These are phyloP conservation scores for Mycena pura DNA, from an alignment of 768 basidiomycete genomes.

Conservation along the genomic window DNA sequence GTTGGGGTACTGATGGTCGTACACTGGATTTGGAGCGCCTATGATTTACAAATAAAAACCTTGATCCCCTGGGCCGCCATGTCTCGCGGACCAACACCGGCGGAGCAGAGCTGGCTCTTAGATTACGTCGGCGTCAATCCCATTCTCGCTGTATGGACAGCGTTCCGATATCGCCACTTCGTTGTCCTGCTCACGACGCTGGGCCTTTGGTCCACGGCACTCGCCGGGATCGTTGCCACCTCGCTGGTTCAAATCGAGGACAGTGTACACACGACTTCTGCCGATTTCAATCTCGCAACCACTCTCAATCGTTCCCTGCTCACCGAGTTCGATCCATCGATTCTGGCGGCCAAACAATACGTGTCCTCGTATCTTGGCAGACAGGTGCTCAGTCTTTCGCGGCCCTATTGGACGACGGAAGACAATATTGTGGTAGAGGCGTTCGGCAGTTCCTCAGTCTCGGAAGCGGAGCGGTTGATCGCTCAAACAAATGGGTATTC, in stretches of 20 bases:
- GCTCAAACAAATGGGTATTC: slow-evolving; percentile 12
- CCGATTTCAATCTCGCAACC: background rate
- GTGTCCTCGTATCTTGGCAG: slow-evolving; percentile 9
- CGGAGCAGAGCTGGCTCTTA: slow-evolving; percentile 4
- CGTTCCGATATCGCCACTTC: slow-evolving; percentile 4
- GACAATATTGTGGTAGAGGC: slow-evolving; percentile 13
- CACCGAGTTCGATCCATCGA: background rate
- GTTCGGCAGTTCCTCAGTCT: background rate
- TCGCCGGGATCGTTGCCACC: slow-evolving; percentile 17
- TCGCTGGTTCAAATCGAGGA: slow-evolving; percentile 10
- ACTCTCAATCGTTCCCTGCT: background rate
- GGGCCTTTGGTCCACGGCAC: slow-evolving; percentile 7
- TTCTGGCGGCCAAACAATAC: background rate
- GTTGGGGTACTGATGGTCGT: slow-evolving; percentile 13
- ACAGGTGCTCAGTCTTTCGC: background rate
- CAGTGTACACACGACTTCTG: background rate
- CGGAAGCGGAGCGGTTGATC: background rate
- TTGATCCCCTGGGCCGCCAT: slow-evolving; percentile 16
- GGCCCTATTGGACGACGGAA: slow-evolving; percentile 5
- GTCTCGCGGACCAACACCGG: slow-evolving; percentile 4
- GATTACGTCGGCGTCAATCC: slow-evolving; percentile 8
- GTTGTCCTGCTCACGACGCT: slow-evolving; percentile 8
- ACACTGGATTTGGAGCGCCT: slow-evolving; percentile 10
- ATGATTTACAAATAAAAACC: slow-evolving; percentile 13
- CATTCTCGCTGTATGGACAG: background rate